phyloP scores from a whole-genome alignment of 2,329 filamentous ascomycete species.

The Clonostachys rhizophaga region DNA sequence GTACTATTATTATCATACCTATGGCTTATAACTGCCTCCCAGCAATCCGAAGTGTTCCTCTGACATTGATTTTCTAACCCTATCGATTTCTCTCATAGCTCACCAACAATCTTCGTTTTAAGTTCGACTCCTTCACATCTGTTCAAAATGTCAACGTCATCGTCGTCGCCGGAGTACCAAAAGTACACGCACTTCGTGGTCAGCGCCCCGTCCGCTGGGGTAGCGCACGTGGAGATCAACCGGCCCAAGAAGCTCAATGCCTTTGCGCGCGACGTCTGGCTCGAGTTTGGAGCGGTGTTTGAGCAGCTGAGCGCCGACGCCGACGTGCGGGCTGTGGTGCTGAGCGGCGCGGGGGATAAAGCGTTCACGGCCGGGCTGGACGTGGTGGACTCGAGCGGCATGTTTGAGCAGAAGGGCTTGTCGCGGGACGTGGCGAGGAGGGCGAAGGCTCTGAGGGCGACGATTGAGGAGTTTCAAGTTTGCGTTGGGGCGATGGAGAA shows the following conservation, averaged over 20 bases:
- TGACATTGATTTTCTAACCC: no score
- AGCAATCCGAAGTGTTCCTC: no score
- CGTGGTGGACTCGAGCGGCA: conserved; percentile 61
- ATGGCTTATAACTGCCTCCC: no score
- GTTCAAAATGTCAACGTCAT: conserved; percentile 10
- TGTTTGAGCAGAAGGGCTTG: conserved; percentile 26
- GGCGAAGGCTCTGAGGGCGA: conserved; percentile 56
- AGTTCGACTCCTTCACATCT: neutral
- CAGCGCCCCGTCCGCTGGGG: conserved; percentile 64
- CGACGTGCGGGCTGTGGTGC: conserved; percentile 69
- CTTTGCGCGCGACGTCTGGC: conserved; percentile 82
- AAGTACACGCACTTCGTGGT: conserved; percentile 67
- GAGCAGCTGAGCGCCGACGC: conserved; percentile 65
- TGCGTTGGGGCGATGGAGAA: conserved; percentile 72
- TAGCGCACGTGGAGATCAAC: conserved; percentile 92
- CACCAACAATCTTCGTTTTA: no score
- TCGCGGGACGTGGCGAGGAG: conserved; percentile 57
- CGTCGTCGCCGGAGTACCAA: conserved; percentile 29
- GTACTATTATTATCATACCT: no score
- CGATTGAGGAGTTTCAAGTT: conserved; percentile 76
- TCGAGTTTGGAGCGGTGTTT: conserved; percentile 73
- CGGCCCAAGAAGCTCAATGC: conserved; percentile 83
- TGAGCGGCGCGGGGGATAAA: conserved; percentile 76
- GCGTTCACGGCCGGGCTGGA: conserved; percentile 88
- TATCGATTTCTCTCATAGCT: no score